phyloP scores from a whole-genome alignment of 768 basidiomycete genomes.

The Russula lepida region DNA sequence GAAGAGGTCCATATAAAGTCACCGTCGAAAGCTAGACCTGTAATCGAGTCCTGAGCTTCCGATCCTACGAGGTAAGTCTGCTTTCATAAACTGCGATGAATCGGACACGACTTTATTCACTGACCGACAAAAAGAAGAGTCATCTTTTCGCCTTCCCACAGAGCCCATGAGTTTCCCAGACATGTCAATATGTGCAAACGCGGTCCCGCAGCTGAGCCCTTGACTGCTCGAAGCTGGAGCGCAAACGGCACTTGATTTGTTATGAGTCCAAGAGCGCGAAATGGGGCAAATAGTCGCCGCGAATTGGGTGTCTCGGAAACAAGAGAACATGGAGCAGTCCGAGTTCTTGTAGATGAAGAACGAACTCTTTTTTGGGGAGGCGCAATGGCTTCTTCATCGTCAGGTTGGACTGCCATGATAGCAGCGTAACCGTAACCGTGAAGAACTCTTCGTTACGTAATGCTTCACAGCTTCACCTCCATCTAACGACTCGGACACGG shows the following conservation, averaged over 20 bases:
- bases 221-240: conserved; percentile 75
- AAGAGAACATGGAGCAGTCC: background rate
- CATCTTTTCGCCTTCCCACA: conserved; percentile 97
- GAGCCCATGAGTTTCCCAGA: conserved; percentile 82
- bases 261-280: conserved; percentile 89
- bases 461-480: background rate
- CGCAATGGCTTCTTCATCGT: background rate
- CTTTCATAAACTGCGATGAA: background rate
- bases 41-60: conserved; percentile 66
- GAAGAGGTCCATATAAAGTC: conserved; percentile 80
- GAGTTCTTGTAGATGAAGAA: background rate
- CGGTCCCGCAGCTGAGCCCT: conserved; percentile 79
- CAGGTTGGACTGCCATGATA: background rate
- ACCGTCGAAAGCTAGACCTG: conserved; percentile 71
- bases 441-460: background rate
- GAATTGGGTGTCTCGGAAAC: conserved; percentile 11
- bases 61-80: conserved; percentile 49
- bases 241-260: conserved; percentile 88
- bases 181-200: conserved; percentile 79
- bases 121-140: conserved; percentile 84
- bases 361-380: conserved; percentile 12
- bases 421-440: no score
- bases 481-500: background rate
- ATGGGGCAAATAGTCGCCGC: conserved; percentile 75
- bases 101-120: conserved; percentile 28